These are phyloP conservation scores for Gossypium mustelinum DNA, from an alignment of 345 rosid species.

Conservation along the genomic window DNA sequence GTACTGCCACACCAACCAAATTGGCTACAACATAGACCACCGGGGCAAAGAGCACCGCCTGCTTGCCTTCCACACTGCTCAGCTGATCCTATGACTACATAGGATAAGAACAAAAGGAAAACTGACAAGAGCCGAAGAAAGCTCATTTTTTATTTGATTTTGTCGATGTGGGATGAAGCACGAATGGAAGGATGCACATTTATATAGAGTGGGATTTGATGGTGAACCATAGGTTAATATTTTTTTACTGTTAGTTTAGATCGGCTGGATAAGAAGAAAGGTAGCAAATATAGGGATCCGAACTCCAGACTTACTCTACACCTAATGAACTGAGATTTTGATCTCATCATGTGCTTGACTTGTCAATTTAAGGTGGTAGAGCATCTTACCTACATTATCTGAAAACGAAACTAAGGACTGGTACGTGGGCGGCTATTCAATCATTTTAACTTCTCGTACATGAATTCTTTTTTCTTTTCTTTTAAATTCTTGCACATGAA, in stretches of 20 bases:
- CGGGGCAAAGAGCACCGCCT: slow-evolving; percentile 45
- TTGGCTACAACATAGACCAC: slow-evolving; percentile 41
- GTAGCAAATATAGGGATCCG: no score
- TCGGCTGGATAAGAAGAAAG: no score
- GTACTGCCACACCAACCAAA: slow-evolving; percentile 54
- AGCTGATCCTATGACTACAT: slow-evolving; percentile 18
- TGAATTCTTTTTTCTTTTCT: neutral
- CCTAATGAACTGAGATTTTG: neutral
- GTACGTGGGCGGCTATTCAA: neutral
- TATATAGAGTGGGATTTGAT: neutral
- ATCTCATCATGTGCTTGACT: neutral
- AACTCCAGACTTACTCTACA: neutral
- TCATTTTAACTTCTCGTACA: neutral
- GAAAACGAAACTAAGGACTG: neutral
- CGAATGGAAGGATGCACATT: neutral
- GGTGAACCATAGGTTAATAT: neutral
- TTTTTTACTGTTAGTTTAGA: neutral
- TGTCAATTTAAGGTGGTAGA: neutral
- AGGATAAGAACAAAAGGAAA: slow-evolving; percentile 10
- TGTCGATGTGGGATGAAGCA: neutral
- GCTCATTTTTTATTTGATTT: slow-evolving; percentile 4
- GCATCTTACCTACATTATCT: neutral
- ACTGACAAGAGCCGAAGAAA: neutral
- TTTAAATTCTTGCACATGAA: neutral
- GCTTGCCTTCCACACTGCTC: slow-evolving; percentile 59